A percentile compares a stretch with the other conserved stretches of the same genome.
Evolutionary conservation across 2,329 filamentous ascomycete genomes (phyloP).

Genomic region (Phoma sp.): DNA sequence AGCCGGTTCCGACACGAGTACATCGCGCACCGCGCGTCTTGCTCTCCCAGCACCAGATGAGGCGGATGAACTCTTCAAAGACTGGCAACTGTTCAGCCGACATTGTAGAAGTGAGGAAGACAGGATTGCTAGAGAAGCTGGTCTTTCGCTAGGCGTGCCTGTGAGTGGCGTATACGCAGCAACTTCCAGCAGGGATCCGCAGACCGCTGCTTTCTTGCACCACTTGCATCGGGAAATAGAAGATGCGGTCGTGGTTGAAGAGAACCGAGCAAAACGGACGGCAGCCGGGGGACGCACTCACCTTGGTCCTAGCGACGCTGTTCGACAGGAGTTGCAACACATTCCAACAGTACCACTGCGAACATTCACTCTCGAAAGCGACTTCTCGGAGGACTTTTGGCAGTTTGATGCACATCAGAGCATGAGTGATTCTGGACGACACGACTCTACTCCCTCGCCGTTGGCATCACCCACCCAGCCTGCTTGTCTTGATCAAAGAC

Average conservation of each 20-base stretch:
- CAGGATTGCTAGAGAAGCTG: slow-evolving; percentile 29
- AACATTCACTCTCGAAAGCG: slow-evolving; percentile 36
- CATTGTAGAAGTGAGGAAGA: slow-evolving; percentile 40
- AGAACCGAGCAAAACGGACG: slow-evolving; percentile 39
- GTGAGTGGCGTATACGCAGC: slow-evolving; percentile 28
- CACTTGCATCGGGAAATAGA: slow-evolving; percentile 39
- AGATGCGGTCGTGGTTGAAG: slow-evolving; percentile 39
- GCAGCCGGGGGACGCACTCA: slow-evolving; percentile 33
- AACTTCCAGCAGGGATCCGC: slow-evolving; percentile 26
- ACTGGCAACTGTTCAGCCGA: slow-evolving; percentile 39
- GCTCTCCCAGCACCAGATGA: slow-evolving; percentile 37
- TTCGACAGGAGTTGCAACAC: slow-evolving; percentile 33
- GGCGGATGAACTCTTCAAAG: slow-evolving; percentile 37
- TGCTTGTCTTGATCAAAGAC: slow-evolving; percentile 20
- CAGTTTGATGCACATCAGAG: slow-evolving; percentile 15
- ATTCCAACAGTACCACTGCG: slow-evolving; percentile 34
- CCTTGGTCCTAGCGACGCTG: slow-evolving; percentile 38
- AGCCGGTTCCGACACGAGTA: slow-evolving; percentile 26
- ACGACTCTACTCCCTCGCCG: slow-evolving; percentile 15
- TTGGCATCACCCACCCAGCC: slow-evolving; percentile 21
- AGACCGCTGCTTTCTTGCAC: slow-evolving; percentile 36
- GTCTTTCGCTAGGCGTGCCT: slow-evolving; percentile 27
- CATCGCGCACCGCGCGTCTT: slow-evolving; percentile 23
- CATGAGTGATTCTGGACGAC: slow-evolving; percentile 24
- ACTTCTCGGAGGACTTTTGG: slow-evolving; percentile 28